Percentiles rank a stretch among this genome's conserved stretches.
phyloP scores from a whole-genome alignment of 148 eudicot genomes.

The Rhododendron williamsianum region DNA sequence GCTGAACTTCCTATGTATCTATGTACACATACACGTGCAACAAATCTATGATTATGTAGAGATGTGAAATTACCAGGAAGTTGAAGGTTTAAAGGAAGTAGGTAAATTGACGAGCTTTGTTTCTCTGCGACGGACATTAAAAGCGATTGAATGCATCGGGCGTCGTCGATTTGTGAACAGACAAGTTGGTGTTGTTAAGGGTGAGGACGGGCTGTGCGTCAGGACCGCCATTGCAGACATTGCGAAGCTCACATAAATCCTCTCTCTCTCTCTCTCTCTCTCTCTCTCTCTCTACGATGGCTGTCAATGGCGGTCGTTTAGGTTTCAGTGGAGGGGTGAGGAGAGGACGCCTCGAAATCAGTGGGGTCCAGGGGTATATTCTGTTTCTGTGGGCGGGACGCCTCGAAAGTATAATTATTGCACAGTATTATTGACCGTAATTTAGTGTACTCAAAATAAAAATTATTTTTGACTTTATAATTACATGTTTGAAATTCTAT shows the following conservation, averaged over 20 bases:
- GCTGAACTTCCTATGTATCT: background rate
- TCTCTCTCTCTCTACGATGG: background rate
- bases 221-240: constrained; percentile 20
- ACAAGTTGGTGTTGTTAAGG: background rate
- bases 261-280: background rate
- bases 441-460: too few species aligned
- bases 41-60: background rate
- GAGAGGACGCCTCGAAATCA: background rate
- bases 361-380: background rate
- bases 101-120: background rate
- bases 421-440: background rate
- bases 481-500: too few species aligned
- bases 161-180: background rate
- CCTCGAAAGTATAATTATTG: too few species aligned
- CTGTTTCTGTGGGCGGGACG: background rate
- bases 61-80: constrained; percentile 4
- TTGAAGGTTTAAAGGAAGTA: background rate
- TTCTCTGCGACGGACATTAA: background rate
- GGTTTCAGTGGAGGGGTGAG: background rate
- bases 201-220: background rate
- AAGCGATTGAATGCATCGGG: background rate
- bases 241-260: background rate
- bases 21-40: background rate
- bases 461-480: too few species aligned
- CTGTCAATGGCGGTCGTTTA: background rate